These are phyloP conservation scores for Umbelopsis sp. DNA, from an alignment of 192 early-diverging fungal species.

Conservation along the genomic window DNA sequence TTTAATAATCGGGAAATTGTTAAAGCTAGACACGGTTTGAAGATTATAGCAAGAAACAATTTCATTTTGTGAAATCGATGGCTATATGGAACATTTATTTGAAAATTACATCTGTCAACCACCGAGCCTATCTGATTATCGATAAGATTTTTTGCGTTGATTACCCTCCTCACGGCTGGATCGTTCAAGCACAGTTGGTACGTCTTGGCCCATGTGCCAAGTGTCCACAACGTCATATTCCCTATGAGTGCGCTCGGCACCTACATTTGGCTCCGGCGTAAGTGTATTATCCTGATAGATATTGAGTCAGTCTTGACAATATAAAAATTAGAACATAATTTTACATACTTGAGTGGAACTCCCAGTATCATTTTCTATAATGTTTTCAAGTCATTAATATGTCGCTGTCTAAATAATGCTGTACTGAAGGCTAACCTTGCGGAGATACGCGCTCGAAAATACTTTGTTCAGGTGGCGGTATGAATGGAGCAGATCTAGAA, in stretches of 20 bases:
- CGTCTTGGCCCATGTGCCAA: not conserved
- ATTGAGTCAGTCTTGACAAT: not conserved
- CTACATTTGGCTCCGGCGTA: not conserved
- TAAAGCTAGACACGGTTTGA: no score
- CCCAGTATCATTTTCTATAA: not conserved
- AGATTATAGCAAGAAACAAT: no score
- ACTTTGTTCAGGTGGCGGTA: not conserved
- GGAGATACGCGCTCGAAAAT: slow-evolving; percentile 8
- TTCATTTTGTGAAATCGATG: no score
- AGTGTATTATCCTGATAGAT: not conserved
- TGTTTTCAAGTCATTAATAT: not conserved
- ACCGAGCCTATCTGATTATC: not conserved
- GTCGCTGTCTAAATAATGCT: not conserved
- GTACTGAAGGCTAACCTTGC: not conserved
- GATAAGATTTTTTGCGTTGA: not conserved
- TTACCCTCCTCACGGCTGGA: not conserved
- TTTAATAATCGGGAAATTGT: no score
- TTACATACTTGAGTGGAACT: not conserved
- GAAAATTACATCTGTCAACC: not conserved
- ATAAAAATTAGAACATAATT: not conserved
- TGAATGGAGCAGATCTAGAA: not conserved
- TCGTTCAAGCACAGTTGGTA: slow-evolving; percentile 6
- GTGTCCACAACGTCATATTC: slow-evolving; percentile 1
- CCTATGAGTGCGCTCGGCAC: not conserved
- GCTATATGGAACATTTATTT: no score